Evolutionary conservation across 495 filamentous ascomycete species (phyloP), one percentile per base, ranked within the genome.

Genomic region (Neurospora hispaniola): DNA sequence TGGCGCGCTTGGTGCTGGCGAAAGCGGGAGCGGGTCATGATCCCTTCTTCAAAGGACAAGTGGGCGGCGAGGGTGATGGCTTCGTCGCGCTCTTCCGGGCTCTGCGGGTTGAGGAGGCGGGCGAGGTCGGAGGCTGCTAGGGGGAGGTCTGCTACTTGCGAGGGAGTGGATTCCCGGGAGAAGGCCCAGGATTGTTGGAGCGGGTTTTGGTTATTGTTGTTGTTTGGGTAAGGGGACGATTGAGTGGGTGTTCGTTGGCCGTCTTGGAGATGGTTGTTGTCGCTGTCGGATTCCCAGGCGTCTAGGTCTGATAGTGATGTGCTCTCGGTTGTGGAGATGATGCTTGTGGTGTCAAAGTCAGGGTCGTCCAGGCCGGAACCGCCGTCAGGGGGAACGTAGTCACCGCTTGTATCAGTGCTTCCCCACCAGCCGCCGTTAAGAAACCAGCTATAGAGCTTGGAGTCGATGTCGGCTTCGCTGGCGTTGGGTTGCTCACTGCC

Each of bases 31-130:
- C 96, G 91, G 8, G 96, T 99, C 72, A 97, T 80, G 66, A 95
- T 90, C 14, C 54, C 54, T n/a, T 83, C 84, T 6, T 88, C 82
- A 70, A 88, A 88, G 20, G 84, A 82, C 14, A 99, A 87, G 79
- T 95, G 95, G 2, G 92, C 91, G 14, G 95, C 91, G 3, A 98
- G 87, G 11, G 95, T 86, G 41, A 88, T 88, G 3, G 96, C 96
- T 80, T 97, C 92, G 43, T 92, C 88, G 44, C 90, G 87, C 71
- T 94, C 90, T 71, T 94, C 92, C 0, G 88, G 85, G 48, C 88
- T 92, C 69, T 89, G 88, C 0, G 96, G 96, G 76, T 97, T 87
- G 2, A 99, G 89, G 0, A 98, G 89, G n/a, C 88, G 86, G 9
- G 95, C 92, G 12, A 99, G 87, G 70, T 90, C 89, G 38, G 83